phyloP scores from a whole-genome alignment of 164 flowering plant genomes.

The Piper longum region DNA sequence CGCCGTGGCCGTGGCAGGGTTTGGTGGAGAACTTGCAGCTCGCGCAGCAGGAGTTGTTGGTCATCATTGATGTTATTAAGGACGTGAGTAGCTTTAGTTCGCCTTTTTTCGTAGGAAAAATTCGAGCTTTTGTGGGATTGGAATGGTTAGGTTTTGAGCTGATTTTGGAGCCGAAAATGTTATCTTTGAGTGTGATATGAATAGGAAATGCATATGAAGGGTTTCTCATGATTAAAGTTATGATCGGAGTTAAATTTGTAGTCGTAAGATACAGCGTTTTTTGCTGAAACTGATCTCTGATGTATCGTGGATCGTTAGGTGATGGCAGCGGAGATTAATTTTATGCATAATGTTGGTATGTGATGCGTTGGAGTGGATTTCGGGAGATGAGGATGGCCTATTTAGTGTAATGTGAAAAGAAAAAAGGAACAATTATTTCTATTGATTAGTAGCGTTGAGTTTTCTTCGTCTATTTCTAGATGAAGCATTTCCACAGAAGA shows the following conservation, averaged over 20 bases:
- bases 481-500: not conserved
- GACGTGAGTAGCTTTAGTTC: constrained; percentile 5
- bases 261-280: no score
- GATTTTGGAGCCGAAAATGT: not conserved
- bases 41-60: constrained; percentile 87
- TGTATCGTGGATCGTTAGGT: no score
- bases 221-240: not conserved
- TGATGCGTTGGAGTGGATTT: not conserved
- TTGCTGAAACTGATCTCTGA: no score
- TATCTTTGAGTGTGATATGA: not conserved
- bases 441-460: not conserved
- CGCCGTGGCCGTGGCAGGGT: constrained; percentile 75
- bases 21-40: constrained; percentile 71
- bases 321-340: no score
- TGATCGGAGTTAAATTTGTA: no score
- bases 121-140: not conserved
- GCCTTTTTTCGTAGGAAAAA: no score
- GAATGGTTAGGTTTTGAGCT: not conserved
- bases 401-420: not conserved
- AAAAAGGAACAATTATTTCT: not conserved
- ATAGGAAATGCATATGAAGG: not conserved
- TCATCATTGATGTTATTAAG: constrained; percentile 73
- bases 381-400: not conserved
- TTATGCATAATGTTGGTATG: no score
- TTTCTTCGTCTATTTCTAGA: not conserved